Evolutionary conservation across 192 early-diverging fungal species (phyloP), one percentile per base, ranked within the genome.

Genomic region (Jimgerdemannia lactiflua): DNA sequence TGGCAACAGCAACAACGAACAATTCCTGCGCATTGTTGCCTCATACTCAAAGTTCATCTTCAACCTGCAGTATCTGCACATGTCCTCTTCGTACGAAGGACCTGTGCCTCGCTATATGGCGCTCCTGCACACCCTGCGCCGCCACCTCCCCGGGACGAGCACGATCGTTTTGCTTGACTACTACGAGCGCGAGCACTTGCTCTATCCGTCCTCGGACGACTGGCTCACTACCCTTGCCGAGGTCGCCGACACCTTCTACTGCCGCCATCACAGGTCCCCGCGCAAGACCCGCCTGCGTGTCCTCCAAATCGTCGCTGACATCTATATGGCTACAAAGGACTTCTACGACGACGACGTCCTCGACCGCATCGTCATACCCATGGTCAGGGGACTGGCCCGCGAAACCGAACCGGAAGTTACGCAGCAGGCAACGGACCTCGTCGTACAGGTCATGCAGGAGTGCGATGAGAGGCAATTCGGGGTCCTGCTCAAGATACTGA

Each of bases 201-300:
- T 89, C 42, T 79, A 85, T 63, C 88, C 88, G 66, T 89, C 87
- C 65, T 83, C 86, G 39, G 81, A 80, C 8, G 77, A 84, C 67
- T 89, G 88, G 88, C 69, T 89, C 39, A 78, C 78, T 29, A 75
- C 85, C 41, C 77, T 89, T 9, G 73, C 74, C 39, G 78, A 83
- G 29, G 74, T 88, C 7, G 70, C 81, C 9, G 74, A 79, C n/a
- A 77, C 82, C 10, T 89, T 86, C 39, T 82, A 81, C 7, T 80
- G 84, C 65, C 49, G 49, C 14, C 49, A 14, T 6, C 49, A 0
- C 49, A 6, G 49, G 49, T 40, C 42, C 9, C 68, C 80, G 19
- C 77, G 75, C 0, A 39, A 63, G 3, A 68, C 78, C 41, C 81
- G 86, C 41, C 43, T 78, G 39, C 67, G 69, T 20, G 79, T 85